These are phyloP conservation scores for Lodderomyces elongisporus DNA, from an alignment of 1,139 yeast species.

Conservation along the genomic window DNA sequence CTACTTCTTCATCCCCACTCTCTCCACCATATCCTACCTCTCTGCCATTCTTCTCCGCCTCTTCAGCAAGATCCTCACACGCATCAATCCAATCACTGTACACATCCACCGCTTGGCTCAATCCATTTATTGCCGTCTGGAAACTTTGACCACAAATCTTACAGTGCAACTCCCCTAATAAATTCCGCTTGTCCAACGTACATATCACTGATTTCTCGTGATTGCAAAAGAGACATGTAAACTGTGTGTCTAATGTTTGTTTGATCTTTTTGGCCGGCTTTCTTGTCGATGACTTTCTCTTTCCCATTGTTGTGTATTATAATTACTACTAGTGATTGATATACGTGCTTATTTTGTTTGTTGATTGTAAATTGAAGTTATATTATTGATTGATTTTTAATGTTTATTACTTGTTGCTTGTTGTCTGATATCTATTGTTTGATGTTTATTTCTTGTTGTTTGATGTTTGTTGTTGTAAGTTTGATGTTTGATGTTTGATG, in stretches of 20 bases:
- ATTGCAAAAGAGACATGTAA: conserved; percentile 91
- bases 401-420: too few species aligned
- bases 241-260: conserved; percentile 77
- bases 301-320: conserved; percentile 73
- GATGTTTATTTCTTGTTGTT: too few species aligned
- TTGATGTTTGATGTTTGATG: too few species aligned
- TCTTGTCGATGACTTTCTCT: conserved; percentile 83
- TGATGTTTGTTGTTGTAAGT: too few species aligned
- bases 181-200: conserved; percentile 78
- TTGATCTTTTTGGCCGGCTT: conserved; percentile 77
- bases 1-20: neutral
- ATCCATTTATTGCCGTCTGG: conserved; percentile 80
- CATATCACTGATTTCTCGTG: conserved; percentile 92
- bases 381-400: too few species aligned
- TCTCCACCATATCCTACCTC: conserved; percentile 27
- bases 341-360: too few species aligned
- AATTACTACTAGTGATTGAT: too few species aligned
- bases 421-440: too few species aligned
- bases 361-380: too few species aligned
- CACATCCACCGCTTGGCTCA: conserved; percentile 87
- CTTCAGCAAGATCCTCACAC: conserved; percentile 89
- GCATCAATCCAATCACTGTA: conserved; percentile 99
- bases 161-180: conserved; percentile 81
- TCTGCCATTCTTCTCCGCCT: conserved; percentile 32
- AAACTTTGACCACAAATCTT: conserved; percentile 94